Percentiles rank a stretch among this genome's conserved stretches.
These are phyloP conservation scores for Chaetomium olivaceum DNA, from an alignment of 2,329 filamentous ascomycete species.

Conservation along the genomic window DNA sequence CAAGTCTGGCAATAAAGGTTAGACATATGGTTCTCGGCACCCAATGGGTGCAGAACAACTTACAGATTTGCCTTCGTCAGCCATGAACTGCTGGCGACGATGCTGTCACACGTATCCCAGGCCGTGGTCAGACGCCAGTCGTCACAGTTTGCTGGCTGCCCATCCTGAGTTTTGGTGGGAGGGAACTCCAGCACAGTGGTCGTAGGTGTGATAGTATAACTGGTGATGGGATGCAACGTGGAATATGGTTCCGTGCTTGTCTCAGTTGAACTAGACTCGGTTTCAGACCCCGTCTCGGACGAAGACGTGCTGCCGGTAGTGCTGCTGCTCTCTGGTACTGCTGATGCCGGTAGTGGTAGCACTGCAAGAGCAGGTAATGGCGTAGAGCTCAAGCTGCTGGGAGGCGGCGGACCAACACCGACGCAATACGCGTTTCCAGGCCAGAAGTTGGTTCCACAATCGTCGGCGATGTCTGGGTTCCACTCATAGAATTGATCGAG, in stretches of 20 bases:
- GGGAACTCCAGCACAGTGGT: neutral
- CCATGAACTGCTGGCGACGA: constrained; percentile 6
- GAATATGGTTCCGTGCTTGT: constrained; percentile 7
- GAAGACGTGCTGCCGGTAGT: neutral
- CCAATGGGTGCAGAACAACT: neutral
- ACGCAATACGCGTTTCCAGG: neutral
- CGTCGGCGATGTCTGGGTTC: neutral
- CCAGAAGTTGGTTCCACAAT: constrained; percentile 8
- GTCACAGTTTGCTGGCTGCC: neutral
- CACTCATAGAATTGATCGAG: neutral
- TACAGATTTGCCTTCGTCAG: neutral
- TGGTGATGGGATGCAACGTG: constrained; percentile 3
- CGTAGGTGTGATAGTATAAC: neutral
- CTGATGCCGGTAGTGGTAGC: neutral
- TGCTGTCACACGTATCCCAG: neutral
- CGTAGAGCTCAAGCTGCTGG: neutral
- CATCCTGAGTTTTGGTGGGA: constrained; percentile 2
- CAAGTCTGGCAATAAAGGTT: neutral
- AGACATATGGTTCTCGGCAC: neutral
- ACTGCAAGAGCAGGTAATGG: neutral
- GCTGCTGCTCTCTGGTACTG: neutral
- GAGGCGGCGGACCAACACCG: neutral
- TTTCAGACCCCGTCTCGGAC: neutral
- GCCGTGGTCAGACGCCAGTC: neutral
- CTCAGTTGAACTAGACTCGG: neutral